Evolutionary conservation across 2,329 filamentous ascomycete genomes (phyloP).

Genomic region (Stemphylium vesicarium): DNA sequence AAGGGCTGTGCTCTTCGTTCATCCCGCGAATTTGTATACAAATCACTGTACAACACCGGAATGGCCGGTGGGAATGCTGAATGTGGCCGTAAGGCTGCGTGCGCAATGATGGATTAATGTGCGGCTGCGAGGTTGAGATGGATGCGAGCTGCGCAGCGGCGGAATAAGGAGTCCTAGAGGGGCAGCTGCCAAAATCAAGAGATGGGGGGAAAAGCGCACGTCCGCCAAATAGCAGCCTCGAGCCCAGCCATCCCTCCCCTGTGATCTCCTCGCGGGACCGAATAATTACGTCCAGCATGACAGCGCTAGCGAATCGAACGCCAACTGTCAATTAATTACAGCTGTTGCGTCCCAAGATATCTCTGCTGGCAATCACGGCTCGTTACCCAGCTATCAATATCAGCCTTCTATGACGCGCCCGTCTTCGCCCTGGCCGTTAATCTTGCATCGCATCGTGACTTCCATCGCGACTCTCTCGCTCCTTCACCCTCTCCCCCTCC

Average conservation of each 20-base stretch:
- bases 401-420: too few relatives aligned
- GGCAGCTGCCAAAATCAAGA: slow-evolving; percentile 16
- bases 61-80: slow-evolving; percentile 24
- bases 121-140: slow-evolving; percentile 33
- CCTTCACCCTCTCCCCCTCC: neutral
- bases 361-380: neutral
- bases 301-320: slow-evolving; percentile 15
- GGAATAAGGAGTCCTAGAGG: slow-evolving; percentile 25
- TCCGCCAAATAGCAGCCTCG: slow-evolving; percentile 16
- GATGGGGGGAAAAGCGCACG: slow-evolving; percentile 11
- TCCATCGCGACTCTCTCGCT: neutral
- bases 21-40: slow-evolving; percentile 36
- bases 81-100: slow-evolving; percentile 16
- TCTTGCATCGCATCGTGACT: neutral
- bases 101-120: slow-evolving; percentile 39
- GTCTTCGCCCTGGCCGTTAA: neutral
- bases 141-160: slow-evolving; percentile 22
- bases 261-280: slow-evolving; percentile 19
- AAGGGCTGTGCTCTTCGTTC: slow-evolving; percentile 37
- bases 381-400: too few relatives aligned
- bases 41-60: slow-evolving; percentile 30
- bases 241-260: slow-evolving; percentile 22
- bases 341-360: neutral
- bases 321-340: slow-evolving; percentile 11
- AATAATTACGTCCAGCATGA: slow-evolving; percentile 16